Evolutionary conservation across 2,329 filamentous ascomycete species (phyloP), one percentile per base, ranked within the genome.

Genomic region (Penicillium capsulatum): DNA sequence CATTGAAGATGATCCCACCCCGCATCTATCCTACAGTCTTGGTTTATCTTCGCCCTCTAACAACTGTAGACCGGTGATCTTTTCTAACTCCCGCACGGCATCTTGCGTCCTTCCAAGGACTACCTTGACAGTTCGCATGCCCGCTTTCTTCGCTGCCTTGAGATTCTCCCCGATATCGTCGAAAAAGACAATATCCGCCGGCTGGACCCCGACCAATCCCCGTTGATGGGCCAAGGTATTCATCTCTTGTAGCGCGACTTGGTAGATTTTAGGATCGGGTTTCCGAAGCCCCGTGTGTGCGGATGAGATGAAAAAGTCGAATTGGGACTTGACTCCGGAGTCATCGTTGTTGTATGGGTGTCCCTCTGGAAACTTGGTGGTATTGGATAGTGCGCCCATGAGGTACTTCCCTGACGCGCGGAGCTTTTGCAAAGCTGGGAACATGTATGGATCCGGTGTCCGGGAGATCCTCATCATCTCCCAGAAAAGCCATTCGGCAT

Each of bases 101-200:
- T 90, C 81, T 59, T 79, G 84, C 1, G 85, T 80, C 61, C 76
- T 80, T 2, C 90, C 90, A 17, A 97, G 67, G 7, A 77, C 71
- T 1, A 97, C 92, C 66, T 91, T 95, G 50, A 97, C 76, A 0
- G 91, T 97, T 40, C 75, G 68, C 63, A 97, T 83, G 0, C 91
- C 91, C 15, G 81, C 70, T 34, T 74, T 75, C 65, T 75, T 85
- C 1, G 81, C 92, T 31, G 76, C 83, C 71, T 90, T 92, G 42
- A 97, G 65, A 61, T 98, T 98, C 65, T 90, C 82, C 2, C 92
- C 92, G 61, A 98, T 95, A 55, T 96, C 90, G 61, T 96, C 92
- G 34, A 96, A 67, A 61, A 98, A 98, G 3, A 94, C 67, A 31
- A 96, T 72, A 39, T 96, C 87, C 1, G 69, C 69, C 0, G 83